Conservation (phyloP, 495 filamentous ascomycete species). For the Xylaria acuta region DNA sequence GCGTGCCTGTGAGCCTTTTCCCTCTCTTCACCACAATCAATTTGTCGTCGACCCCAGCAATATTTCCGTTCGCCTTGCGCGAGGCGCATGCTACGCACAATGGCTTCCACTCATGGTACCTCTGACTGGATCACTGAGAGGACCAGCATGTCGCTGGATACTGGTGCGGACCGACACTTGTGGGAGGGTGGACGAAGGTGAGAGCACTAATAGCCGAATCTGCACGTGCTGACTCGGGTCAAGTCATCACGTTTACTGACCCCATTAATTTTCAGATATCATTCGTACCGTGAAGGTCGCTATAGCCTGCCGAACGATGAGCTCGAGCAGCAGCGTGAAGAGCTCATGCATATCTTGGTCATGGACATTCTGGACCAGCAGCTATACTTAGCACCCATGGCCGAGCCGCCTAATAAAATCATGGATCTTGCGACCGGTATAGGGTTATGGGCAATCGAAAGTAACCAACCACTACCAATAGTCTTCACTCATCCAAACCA, state of each 20-base stretch:
- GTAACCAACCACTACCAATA: slow-evolving; percentile 48
- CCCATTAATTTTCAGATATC: slow-evolving; percentile 47
- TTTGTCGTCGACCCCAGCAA: slow-evolving; percentile 8
- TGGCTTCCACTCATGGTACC: slow-evolving; percentile 24
- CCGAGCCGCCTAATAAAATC: slow-evolving; percentile 34
- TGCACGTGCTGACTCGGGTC: not conserved
- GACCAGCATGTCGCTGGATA: slow-evolving; percentile 18
- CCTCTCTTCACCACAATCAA: slow-evolving; percentile 15
- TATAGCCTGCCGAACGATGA: slow-evolving; percentile 68
- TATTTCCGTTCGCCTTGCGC: slow-evolving; percentile 5
- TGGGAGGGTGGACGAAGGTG: slow-evolving; percentile 29
- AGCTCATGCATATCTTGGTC: slow-evolving; percentile 69
- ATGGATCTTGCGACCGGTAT: slow-evolving; percentile 49
- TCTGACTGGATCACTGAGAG: slow-evolving; percentile 18
- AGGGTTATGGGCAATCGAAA: slow-evolving; percentile 55
- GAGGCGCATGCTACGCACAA: slow-evolving; percentile 15
- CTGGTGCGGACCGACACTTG: slow-evolving; percentile 4
- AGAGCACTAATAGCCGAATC: not conserved
- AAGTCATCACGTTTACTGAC: not conserved
- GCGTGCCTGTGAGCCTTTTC: not conserved
- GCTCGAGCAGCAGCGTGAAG: slow-evolving; percentile 70
- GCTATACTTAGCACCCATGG: slow-evolving; percentile 49
- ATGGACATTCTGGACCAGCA: slow-evolving; percentile 54
- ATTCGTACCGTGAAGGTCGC: slow-evolving; percentile 59
- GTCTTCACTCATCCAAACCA: slow-evolving; percentile 28